Evolutionary conservation across 2,329 filamentous ascomycete genomes (phyloP), one percentile per base, ranked within the genome.

Genomic region (Aspergillus fijiensis): DNA sequence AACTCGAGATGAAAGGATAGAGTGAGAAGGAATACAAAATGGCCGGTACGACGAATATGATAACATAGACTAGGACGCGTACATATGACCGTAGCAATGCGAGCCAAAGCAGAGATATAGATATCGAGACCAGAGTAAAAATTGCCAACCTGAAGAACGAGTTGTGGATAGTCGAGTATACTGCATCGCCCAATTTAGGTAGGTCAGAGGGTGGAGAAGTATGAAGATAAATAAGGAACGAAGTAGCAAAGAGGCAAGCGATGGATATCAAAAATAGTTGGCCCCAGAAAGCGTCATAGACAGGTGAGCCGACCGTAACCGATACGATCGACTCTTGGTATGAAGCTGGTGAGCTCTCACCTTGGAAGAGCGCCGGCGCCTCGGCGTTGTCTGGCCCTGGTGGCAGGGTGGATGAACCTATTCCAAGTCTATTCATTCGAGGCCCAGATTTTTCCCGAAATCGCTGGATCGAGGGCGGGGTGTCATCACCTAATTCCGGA

Each of bases 51-150:
- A 91, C 89, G 47, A 97, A 80, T 42, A 97, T 77, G 63, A 97
- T 90, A 58, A 90, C 77, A 66, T 88, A 87, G 56, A 97, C 90
- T 56, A 98, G 80, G n/a, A 88, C 87, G 58, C 91, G 87, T 23
- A 96, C 91, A 75, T 96, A 97, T 5, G 92, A 95, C 51, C 92
- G 86, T 51, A 99, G 81, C 1, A 96, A 82, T 1, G 93, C 90
- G 62, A 99, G 85, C 95, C 95, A 99, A 27, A 97, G 76, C 39
- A 97, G 81, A 1, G 94, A 94, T 21, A 98, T 90, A 39, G 96
- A 81, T 45, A 97, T 81, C 0, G 95, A 90, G n/a, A 97, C 88
- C 19, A 98, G 75, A 0, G 95, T 98, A 76, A 98, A 96, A 55
- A 95, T 87, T 2, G 91, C 90, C 48, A 99, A 86, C 65, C 98